Conservation (phyloP, 139 green algal species). For the Chlorella sorokiniana region DNA sequence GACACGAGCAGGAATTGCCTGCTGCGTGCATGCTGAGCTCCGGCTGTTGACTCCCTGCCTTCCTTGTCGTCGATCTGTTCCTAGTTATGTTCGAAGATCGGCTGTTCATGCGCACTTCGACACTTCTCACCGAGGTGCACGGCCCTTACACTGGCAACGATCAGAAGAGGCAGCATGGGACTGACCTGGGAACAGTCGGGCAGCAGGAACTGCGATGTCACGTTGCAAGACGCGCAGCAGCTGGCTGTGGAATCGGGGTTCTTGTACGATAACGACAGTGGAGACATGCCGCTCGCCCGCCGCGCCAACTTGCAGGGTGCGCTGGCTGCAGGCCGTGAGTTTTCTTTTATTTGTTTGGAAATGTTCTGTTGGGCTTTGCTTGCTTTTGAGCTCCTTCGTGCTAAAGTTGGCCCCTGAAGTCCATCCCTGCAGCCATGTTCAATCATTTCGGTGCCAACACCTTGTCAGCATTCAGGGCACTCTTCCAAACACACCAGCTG, state of each 20-base stretch:
- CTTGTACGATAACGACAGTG: neutral
- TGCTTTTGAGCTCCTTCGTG: too few relatives aligned
- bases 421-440: constrained; percentile 16
- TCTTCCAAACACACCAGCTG: constrained; percentile 8
- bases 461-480: constrained; percentile 5
- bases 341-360: too few relatives aligned
- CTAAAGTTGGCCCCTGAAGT: too few relatives aligned
- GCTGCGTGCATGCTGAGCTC: too few relatives aligned
- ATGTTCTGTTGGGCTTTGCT: too few relatives aligned
- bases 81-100: too few relatives aligned
- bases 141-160: neutral
- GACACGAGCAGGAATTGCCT: too few relatives aligned
- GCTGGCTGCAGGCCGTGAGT: neutral
- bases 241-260: constrained; percentile 16
- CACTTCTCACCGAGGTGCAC: too few relatives aligned
- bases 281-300: neutral
- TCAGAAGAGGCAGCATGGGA: neutral
- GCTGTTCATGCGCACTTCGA: too few relatives aligned
- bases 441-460: constrained; percentile 20
- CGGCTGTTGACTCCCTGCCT: too few relatives aligned
- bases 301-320: constrained; percentile 13
- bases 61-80: too few relatives aligned
- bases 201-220: neutral
- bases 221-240: constrained; percentile 23
- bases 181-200: neutral